Percentiles rank a stretch among this genome's conserved stretches.
phyloP scores from a whole-genome alignment of 108 stramenopile species.

The Nitzschia sp. region DNA sequence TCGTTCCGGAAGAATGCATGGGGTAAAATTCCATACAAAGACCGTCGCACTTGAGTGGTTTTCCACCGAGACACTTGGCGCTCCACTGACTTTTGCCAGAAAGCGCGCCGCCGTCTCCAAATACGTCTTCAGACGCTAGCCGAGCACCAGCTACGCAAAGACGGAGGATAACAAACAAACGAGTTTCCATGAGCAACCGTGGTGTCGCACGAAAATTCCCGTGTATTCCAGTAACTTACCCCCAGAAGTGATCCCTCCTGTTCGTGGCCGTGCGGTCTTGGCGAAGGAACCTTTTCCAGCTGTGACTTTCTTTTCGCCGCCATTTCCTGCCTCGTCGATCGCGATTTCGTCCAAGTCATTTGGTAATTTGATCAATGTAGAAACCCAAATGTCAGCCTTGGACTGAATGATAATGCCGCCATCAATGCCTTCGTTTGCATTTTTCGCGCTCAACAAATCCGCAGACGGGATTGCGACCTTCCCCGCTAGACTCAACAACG shows the following conservation, averaged over 20 bases:
- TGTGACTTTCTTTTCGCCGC: conserved; percentile 28
- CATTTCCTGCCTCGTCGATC: conserved; percentile 38
- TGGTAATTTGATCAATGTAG: conserved; percentile 41
- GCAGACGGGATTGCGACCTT: conserved; percentile 20
- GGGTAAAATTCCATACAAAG: conserved; percentile 49
- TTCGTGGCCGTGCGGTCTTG: conserved; percentile 44
- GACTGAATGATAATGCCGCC: conserved; percentile 40
- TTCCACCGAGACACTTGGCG: conserved; percentile 61
- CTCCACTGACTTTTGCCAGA: conserved; percentile 32
- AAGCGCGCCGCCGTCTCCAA: conserved; percentile 34
- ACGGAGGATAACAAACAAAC: conserved; percentile 11
- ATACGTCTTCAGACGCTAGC: conserved; percentile 71
- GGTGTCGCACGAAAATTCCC: no score
- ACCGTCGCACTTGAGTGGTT: conserved; percentile 69
- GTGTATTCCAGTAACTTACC: conserved; percentile 34
- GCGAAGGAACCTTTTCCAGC: conserved; percentile 41
- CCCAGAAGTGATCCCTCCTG: conserved; percentile 43
- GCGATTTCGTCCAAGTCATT: conserved; percentile 36
- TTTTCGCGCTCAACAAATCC: conserved; percentile 35
- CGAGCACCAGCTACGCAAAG: conserved; percentile 70
- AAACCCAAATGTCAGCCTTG: conserved; percentile 32
- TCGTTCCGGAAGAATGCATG: conserved; percentile 21
- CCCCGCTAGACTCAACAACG: conserved; percentile 41
- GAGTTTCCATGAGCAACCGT: no score
- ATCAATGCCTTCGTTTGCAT: conserved; percentile 34